Evolutionary conservation across 345 rosid species (phyloP), one percentile per base, ranked within the genome.

Genomic region (Gossypium anomalum): DNA sequence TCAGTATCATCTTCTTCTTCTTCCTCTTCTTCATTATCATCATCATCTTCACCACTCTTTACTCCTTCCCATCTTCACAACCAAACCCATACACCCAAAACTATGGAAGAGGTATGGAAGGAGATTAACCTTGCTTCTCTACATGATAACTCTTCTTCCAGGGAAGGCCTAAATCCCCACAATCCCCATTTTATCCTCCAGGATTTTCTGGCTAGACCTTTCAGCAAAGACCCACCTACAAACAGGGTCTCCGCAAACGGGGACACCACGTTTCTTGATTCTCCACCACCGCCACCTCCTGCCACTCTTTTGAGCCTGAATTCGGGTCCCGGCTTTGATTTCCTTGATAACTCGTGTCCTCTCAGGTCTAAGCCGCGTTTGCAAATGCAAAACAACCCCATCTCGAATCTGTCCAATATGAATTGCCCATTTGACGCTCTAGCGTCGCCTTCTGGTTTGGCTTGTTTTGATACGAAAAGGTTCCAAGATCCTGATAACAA

Each of bases 91-190:
- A 45, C 27, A 44, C 66, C 43, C 62, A 80, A 69, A 75, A 82
- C 88, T 82, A 92, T 90, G 94, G 97, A 92, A 83, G 92, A 92
- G 71, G 89, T 92, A 1, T 92, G 97, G 97, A 87, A 87, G n/a
- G 93, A 90, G 75, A 89, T 92, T 57, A 88, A 80, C 79, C 87
- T 87, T 34, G 72, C 86, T 63, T 82, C 93, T 14, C 83, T 85
- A 34, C 83, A 75, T 47, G 83, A 82, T 70, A 75, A 78, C 19
- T 58, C 80, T 78, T 58, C 80, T 78, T 48, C 77, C 29, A 73
- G 71, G 19, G 78, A 74, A 22, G 69, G 79, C 72, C 85, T 78
- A 79, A 70, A 76, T 29, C 71, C 73, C 47, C 76, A 75, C 15
- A 80, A 81, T 78, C 79, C 83, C 23, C 79, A 80, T 77, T 87